phyloP scores from a whole-genome alignment of 768 basidiomycete species.

The Trametes sanguinea region DNA sequence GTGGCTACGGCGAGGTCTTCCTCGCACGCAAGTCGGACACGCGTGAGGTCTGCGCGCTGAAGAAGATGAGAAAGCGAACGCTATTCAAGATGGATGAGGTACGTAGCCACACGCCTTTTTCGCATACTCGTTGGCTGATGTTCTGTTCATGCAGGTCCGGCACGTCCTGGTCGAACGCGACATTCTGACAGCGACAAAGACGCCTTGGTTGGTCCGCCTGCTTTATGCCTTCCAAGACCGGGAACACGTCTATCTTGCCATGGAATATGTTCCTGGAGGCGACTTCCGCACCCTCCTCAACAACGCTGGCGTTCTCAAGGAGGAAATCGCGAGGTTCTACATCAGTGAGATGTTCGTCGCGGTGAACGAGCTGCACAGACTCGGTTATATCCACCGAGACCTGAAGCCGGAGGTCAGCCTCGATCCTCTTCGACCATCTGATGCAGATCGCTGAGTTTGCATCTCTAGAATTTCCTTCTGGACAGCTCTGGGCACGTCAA shows the following conservation, averaged over 20 bases:
- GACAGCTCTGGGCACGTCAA: conserved; percentile 97
- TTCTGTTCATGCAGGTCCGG: conserved; percentile 62
- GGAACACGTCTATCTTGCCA: conserved; percentile 90
- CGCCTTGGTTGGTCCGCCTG: conserved; percentile 93
- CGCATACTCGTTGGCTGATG: background rate
- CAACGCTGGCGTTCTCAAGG: conserved; percentile 96
- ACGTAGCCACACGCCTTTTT: conserved; percentile 7
- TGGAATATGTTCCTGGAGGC: conserved; percentile 99
- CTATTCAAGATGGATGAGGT: conserved; percentile 99
- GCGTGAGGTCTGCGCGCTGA: conserved; percentile 94
- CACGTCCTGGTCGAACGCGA: conserved; percentile 98
- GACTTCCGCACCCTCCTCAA: conserved; percentile 98
- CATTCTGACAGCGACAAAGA: conserved; percentile 95
- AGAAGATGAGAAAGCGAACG: conserved; percentile 96
- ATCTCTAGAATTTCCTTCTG: conserved; percentile 86
- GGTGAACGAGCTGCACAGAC: conserved; percentile 92
- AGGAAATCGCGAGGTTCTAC: conserved; percentile 96
- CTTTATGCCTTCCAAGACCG: conserved; percentile 97
- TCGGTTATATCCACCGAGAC: conserved; percentile 98
- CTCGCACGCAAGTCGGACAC: conserved; percentile 94
- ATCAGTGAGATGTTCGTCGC: conserved; percentile 97
- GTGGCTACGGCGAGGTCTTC: conserved; percentile 98
- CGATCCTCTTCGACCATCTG: conserved; percentile 20
- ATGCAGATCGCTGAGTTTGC: background rate
- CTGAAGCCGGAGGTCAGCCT: conserved; percentile 86